A percentile compares a stretch with the other conserved stretches of the same genome.
Conservation (phyloP, 768 basidiomycete species). For the Serendipita sp. region DNA sequence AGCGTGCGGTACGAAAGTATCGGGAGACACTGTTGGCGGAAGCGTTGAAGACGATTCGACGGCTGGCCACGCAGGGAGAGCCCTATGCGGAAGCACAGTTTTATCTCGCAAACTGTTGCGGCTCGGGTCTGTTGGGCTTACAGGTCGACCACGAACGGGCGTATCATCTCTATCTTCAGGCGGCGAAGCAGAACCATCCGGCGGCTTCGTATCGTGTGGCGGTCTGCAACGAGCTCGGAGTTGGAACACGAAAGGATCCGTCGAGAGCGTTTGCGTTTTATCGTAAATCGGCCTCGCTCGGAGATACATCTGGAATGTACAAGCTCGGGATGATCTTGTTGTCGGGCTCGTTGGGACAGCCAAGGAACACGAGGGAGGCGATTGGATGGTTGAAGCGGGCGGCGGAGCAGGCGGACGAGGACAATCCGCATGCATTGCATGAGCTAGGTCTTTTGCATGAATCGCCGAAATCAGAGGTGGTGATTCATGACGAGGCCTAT, state of each 20-base stretch:
- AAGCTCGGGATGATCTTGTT: conserved; percentile 98
- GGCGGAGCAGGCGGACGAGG: conserved; percentile 92
- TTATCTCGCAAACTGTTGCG: conserved; percentile 93
- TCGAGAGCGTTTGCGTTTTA: conserved; percentile 88
- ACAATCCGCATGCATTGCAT: conserved; percentile 93
- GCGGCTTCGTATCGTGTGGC: conserved; percentile 92
- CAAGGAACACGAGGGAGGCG: conserved; percentile 77
- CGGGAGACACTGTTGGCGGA: conserved; percentile 76
- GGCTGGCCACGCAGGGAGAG: conserved; percentile 81
- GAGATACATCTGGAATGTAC: conserved; percentile 98
- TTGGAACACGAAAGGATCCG: conserved; percentile 80
- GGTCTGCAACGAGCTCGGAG: conserved; percentile 97
- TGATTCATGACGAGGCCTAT: conserved; percentile 65
- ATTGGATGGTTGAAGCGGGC: conserved; percentile 89
- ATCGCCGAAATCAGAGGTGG: conserved; percentile 43
- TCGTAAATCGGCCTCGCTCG: conserved; percentile 87
- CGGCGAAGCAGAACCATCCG: conserved; percentile 92
- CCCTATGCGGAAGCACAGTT: conserved; percentile 95
- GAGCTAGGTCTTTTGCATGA: conserved; percentile 86
- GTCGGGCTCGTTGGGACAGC: conserved; percentile 67
- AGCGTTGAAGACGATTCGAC: conserved; percentile 80
- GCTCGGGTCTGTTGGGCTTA: conserved; percentile 88
- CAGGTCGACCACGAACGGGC: conserved; percentile 96
- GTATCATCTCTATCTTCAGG: conserved; percentile 92
- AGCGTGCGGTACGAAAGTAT: conserved; percentile 77